A percentile compares a stretch with the other conserved stretches of the same genome.
Conservation (phyloP, 139 green algal species). For the Chlorella sp. region DNA sequence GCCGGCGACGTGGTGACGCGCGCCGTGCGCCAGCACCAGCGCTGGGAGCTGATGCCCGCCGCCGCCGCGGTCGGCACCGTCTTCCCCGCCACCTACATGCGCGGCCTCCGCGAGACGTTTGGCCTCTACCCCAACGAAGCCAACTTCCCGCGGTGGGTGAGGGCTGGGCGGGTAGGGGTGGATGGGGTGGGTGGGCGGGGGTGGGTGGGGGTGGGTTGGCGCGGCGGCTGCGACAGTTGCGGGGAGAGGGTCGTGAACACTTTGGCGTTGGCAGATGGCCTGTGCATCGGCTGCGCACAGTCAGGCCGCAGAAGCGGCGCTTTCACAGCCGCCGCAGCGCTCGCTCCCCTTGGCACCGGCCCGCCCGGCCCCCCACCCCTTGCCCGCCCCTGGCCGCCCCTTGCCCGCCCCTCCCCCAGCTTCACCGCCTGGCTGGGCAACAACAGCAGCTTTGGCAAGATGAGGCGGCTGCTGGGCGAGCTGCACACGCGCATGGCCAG, state of each 20-base stretch:
- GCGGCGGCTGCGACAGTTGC: too few species aligned
- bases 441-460: conserved; percentile 84
- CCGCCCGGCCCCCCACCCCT: too few species aligned
- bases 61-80: conserved; percentile 70
- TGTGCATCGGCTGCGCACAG: too few species aligned
- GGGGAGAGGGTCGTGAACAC: too few species aligned
- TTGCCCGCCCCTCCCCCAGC: too few species aligned
- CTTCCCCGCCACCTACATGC: conserved; percentile 75
- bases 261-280: too few species aligned
- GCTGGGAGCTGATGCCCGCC: conserved; percentile 77
- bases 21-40: conserved; percentile 62
- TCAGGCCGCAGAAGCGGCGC: background rate
- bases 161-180: too few species aligned
- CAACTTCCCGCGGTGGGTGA: conserved; percentile 78
- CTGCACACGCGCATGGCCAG: conserved; percentile 81
- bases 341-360: too few species aligned
- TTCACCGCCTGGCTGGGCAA: conserved; percentile 96
- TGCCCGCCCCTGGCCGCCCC: too few species aligned
- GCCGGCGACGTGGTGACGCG: conserved; percentile 84
- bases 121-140: conserved; percentile 60
- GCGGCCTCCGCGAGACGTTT: conserved; percentile 71
- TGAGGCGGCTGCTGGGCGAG: conserved; percentile 87
- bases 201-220: too few species aligned
- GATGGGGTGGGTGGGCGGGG: too few species aligned
- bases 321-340: too few species aligned